These are phyloP conservation scores for Nicotiana noctiflora DNA, from an alignment of 257 asterid genomes.

Conservation along the genomic window DNA sequence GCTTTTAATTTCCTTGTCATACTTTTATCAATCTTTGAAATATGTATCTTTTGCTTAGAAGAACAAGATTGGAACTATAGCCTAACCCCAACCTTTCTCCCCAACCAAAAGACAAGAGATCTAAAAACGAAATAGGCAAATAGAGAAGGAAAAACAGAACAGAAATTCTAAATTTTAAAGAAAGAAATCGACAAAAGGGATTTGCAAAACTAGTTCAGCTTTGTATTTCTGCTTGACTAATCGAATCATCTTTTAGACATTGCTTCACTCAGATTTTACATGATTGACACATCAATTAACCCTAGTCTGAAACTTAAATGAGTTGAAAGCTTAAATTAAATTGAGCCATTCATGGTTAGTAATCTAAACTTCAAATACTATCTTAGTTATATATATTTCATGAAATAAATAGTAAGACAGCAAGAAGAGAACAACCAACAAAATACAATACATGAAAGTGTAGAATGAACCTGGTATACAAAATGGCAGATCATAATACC, in stretches of 20 bases:
- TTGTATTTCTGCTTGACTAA: neutral
- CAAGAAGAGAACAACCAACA: neutral
- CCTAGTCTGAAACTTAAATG: neutral
- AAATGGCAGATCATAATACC: constrained; percentile 70
- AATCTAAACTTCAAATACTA: neutral
- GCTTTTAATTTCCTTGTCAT: too few relatives aligned
- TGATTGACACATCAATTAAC: neutral
- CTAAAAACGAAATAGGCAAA: neutral
- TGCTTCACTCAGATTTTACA: neutral
- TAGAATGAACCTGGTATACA: constrained; percentile 51
- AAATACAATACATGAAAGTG: neutral
- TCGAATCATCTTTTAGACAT: neutral
- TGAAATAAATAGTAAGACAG: neutral
- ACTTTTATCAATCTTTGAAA: neutral
- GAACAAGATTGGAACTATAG: neutral
- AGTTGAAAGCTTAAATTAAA: neutral
- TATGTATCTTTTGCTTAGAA: neutral
- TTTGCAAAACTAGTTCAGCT: neutral
- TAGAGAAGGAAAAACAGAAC: neutral
- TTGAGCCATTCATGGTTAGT: neutral
- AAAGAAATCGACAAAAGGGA: neutral
- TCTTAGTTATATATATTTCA: neutral
- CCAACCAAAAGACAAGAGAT: neutral
- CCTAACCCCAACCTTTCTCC: neutral
- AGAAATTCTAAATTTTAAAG: neutral